These are phyloP conservation scores for apple (Malus domestica) DNA, from an alignment of 306 rosid genomes.

Conservation along the genomic window ASM211411v1 NC_041793.1:32954501-32955000, in stretches of 20 bases:
- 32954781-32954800: slow-evolving; percentile 31
- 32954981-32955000: no score
- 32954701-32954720: slow-evolving; percentile 46
- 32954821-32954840: not conserved
- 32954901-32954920: not conserved
- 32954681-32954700: slow-evolving; percentile 9
- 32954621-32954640: not conserved
- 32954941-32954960: not conserved
- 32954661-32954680: not conserved
- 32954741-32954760: slow-evolving; percentile 26
- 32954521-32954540: slow-evolving; percentile 37
- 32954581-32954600: slow-evolving; percentile 6
- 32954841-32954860: not conserved
- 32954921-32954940: not conserved
- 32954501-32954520: slow-evolving; percentile 28
- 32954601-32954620: not conserved
- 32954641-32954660: not conserved
- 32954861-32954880: not conserved
- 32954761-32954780: slow-evolving; percentile 53
- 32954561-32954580: slow-evolving; percentile 31
- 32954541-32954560: slow-evolving; percentile 47
- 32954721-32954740: slow-evolving; percentile 22
- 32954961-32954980: not conserved
- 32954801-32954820: slow-evolving; percentile 43
- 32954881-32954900: not conserved